Percentiles rank a stretch among this genome's conserved stretches.
phyloP scores from a whole-genome alignment of 768 basidiomycete genomes.

The Hericium erinaceus region DNA sequence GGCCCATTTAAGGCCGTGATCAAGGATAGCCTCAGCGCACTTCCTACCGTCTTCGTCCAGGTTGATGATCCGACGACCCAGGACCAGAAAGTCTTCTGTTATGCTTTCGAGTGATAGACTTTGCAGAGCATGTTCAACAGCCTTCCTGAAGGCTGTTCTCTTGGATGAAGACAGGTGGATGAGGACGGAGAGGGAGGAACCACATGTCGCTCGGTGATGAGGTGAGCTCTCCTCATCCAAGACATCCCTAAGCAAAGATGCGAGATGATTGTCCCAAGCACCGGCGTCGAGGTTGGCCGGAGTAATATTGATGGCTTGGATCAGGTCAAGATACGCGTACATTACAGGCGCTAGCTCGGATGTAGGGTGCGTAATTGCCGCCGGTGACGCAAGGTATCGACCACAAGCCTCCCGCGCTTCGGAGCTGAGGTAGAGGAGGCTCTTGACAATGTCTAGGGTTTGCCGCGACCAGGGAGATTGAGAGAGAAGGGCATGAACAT shows the following conservation, averaged over 20 bases:
- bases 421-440: conserved; percentile 34
- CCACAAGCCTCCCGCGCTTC: conserved; percentile 2
- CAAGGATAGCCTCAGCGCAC: conserved; percentile 5
- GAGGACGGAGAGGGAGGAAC: conserved; percentile 2
- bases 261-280: conserved; percentile 12
- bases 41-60: neutral
- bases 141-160: neutral
- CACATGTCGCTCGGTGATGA: conserved; percentile 3
- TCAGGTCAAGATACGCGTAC: conserved; percentile 13
- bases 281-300: neutral
- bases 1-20: conserved; percentile 15
- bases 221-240: neutral
- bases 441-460: conserved; percentile 33
- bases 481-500: conserved; percentile 29
- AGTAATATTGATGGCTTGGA: neutral
- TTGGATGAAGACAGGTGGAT: conserved; percentile 1
- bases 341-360: conserved; percentile 15
- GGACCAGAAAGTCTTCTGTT: neutral
- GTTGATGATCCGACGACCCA: neutral
- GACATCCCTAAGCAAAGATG: conserved; percentile 10
- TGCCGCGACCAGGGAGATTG: conserved; percentile 35
- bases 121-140: neutral
- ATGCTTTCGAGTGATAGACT: neutral
- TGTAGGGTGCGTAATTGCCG: conserved; percentile 2
- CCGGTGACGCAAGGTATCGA: conserved; percentile 15